phyloP scores from a whole-genome alignment of 2,329 filamentous ascomycete genomes.

The Phialophora tarda region DNA sequence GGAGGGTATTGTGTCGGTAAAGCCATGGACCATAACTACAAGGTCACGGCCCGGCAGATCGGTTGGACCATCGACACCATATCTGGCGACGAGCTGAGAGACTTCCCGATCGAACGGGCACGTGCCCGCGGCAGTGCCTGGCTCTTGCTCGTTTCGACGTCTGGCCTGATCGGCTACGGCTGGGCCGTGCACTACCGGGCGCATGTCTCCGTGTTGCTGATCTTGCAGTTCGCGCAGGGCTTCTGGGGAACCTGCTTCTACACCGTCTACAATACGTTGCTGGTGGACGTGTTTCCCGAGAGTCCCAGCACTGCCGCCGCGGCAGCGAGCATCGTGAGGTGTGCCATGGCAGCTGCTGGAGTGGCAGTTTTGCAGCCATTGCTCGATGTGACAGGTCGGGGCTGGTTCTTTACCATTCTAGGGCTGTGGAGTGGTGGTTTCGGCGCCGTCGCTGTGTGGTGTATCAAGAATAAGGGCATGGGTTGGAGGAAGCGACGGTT shows the following conservation, averaged over 20 bases:
- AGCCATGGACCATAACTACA: conserved; percentile 50
- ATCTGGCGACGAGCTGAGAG: conserved; percentile 37
- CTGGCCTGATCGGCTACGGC: conserved; percentile 42
- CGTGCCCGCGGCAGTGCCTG: conserved; percentile 36
- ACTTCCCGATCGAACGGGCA: conserved; percentile 54
- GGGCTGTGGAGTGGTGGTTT: conserved; percentile 28
- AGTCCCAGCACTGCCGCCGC: conserved; percentile 48
- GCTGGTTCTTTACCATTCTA: conserved; percentile 43
- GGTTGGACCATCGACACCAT: conserved; percentile 41
- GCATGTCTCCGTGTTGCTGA: conserved; percentile 46
- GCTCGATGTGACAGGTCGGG: conserved; percentile 43
- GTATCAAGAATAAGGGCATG: conserved; percentile 26
- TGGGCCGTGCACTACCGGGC: conserved; percentile 43
- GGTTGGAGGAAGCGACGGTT: conserved; percentile 19
- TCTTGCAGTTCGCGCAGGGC: conserved; percentile 49
- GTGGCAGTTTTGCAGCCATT: conserved; percentile 45
- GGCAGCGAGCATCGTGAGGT: conserved; percentile 48
- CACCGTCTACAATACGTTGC: conserved; percentile 46
- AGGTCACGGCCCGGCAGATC: conserved; percentile 43
- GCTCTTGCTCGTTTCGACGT: conserved; percentile 18
- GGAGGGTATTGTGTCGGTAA: conserved; percentile 35
- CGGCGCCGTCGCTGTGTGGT: conserved; percentile 23
- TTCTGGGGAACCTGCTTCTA: conserved; percentile 46
- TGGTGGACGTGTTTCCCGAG: conserved; percentile 48
- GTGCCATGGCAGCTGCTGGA: conserved; percentile 46